Evolutionary conservation across 2,329 filamentous ascomycete species (phyloP), one percentile per base, ranked within the genome.

Genomic region (Zasmidium citrigriseum): DNA sequence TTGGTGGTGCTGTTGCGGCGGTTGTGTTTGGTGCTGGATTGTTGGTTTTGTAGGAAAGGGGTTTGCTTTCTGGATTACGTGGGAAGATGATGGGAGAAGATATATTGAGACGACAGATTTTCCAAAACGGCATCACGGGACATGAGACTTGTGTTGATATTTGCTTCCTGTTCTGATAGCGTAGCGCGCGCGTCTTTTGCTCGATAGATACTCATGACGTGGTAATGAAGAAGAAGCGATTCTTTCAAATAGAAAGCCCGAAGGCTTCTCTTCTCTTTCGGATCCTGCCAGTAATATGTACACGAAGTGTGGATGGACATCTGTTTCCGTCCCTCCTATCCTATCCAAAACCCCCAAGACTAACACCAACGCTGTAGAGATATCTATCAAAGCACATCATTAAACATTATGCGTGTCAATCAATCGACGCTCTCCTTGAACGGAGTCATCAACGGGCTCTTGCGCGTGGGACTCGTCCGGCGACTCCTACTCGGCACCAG

Each of bases 401-500:
- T 56, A 57, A 22, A 54, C 48, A 57, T 54, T 58, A 55, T 4
- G 9, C 3, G 27, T 18, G 16, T 1, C 25, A 22, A 16, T 73
- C 63, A 74, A 59, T 73, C 72, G 38, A 73, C 63, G 55, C 60
- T 70, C 68, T 74, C 73, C 59, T 73, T 76, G 54, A 73, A 59
- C 11, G 66, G 67, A 52, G 59, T 65, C 67, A 75, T 67, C 46
- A 73, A 54, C 53, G 72, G 72, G 66, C 75, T 78, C 65, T 73
- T 72, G 52, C 80, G 77, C 50, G 77, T 80, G 12, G 83, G 83
- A 67, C 78, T 82, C 20, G 72, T 77, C 52, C 75, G 71, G 16
- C 78, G 67, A 67, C 78, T 80, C 57, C 73, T 75, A 61, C 82
- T 60, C 9, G 78, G 82, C 14, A 84, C 71, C 9, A 79, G 82